Percentiles rank a stretch among this genome's conserved stretches.
Conservation (phyloP, 441 rosid species). For the Geranium incanum region DNA sequence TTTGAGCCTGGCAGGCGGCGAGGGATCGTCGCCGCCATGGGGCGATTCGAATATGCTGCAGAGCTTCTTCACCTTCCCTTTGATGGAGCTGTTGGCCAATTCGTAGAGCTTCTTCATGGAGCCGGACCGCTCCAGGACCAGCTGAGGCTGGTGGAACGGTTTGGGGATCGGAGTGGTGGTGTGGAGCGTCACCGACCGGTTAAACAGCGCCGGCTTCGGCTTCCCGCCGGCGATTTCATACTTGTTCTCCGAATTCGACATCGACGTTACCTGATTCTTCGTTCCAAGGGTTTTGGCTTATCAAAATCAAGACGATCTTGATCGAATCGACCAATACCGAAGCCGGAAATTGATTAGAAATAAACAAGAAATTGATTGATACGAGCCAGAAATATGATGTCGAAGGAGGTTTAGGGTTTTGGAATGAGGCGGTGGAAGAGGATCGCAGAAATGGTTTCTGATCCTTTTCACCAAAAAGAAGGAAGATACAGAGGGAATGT, state of each 20-base stretch:
- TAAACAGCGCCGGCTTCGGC: conserved; percentile 35
- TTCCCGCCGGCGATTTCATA: conserved; percentile 33
- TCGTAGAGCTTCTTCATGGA: conserved; percentile 42
- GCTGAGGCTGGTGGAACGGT: conserved; percentile 21
- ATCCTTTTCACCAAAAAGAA: neutral
- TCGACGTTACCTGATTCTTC: conserved; percentile 17
- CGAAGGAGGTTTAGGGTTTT: neutral
- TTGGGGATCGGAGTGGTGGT: conserved; percentile 28
- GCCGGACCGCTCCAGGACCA: conserved; percentile 46
- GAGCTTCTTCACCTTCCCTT: conserved; percentile 76
- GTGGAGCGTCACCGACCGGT: conserved; percentile 54
- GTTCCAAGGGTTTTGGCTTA: neutral
- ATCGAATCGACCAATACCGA: neutral
- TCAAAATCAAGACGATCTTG: conserved; percentile 1
- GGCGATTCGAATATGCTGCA: conserved; percentile 52
- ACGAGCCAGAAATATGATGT: neutral
- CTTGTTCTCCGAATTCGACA: conserved; percentile 44
- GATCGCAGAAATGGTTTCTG: neutral
- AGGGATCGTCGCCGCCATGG: conserved; percentile 26
- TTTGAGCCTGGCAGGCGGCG: conserved; percentile 27
- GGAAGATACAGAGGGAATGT: neutral
- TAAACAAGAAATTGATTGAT: too few relatives aligned
- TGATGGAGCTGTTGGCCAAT: conserved; percentile 34
- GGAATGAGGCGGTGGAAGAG: neutral
- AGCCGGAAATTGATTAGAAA: neutral